Percentiles rank a stretch among this genome's conserved stretches.
Conservation (phyloP, 805 yeast genomes). For the Candida sithepensis region DNA sequence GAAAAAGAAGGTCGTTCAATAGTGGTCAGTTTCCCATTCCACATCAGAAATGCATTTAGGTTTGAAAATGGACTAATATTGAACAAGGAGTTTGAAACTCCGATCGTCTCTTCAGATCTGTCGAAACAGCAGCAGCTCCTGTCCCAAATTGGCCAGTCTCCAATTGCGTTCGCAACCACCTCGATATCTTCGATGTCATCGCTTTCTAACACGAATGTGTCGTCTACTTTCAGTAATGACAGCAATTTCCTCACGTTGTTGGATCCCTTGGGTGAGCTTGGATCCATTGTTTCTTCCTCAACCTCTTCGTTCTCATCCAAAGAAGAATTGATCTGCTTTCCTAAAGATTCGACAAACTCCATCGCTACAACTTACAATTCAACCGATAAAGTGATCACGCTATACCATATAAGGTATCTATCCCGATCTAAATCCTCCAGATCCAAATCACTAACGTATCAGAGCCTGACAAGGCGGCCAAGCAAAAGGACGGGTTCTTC, state of each 20-base stretch:
- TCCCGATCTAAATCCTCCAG: conserved; percentile 18
- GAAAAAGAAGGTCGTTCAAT: conserved; percentile 56
- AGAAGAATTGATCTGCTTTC: conserved; percentile 58
- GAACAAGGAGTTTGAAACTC: conserved; percentile 23
- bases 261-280: conserved; percentile 74
- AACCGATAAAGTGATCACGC: conserved; percentile 38
- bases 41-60: conserved; percentile 54
- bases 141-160: conserved; percentile 2
- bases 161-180: conserved; percentile 7
- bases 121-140: conserved; percentile 1
- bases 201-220: conserved; percentile 12
- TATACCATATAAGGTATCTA: conserved; percentile 56
- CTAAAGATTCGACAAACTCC: conserved; percentile 36
- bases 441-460: conserved; percentile 14
- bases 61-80: conserved; percentile 63
- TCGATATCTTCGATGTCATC: conserved; percentile 15
- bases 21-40: conserved; percentile 67
- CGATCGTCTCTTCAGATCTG: conserved; percentile 4
- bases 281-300: conserved; percentile 67
- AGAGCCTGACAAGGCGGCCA: conserved; percentile 16
- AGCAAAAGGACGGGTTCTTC: conserved; percentile 27
- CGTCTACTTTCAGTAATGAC: conserved; percentile 16
- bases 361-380: conserved; percentile 57
- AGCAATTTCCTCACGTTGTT: conserved; percentile 57
- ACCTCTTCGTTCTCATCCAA: conserved; percentile 57